Evolutionary conservation across 768 basidiomycete genomes (phyloP).

Genomic region (Auricularia auricula-judae): DNA sequence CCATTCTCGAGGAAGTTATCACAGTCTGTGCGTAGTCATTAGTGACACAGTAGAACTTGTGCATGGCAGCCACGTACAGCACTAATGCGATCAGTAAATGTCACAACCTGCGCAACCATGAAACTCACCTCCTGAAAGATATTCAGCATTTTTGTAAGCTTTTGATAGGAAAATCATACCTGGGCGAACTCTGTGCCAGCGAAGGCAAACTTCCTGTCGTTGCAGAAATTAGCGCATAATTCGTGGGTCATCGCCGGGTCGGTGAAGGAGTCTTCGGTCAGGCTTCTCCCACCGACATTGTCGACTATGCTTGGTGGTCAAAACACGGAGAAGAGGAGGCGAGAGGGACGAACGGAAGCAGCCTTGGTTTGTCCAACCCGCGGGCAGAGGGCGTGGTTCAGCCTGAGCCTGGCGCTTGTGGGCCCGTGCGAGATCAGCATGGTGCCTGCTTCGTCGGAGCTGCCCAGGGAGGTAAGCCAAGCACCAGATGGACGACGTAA

Average conservation of each 20-base stretch:
- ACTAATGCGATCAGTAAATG: constrained; percentile 22
- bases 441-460: not conserved
- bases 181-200: constrained; percentile 61
- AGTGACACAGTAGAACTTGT: not conserved
- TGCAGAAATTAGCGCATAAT: constrained; percentile 35
- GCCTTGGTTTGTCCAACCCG: constrained; percentile 14
- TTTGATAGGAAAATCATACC: constrained; percentile 9
- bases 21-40: constrained; percentile 38
- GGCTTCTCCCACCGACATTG: constrained; percentile 44
- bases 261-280: constrained; percentile 35
- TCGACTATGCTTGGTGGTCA: constrained; percentile 30
- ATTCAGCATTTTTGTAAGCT: not conserved
- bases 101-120: not conserved
- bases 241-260: constrained; percentile 54
- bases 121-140: not conserved
- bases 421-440: not conserved
- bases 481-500: not conserved
- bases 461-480: not conserved
- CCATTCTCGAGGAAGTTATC: constrained; percentile 41
- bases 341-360: constrained; percentile 11
- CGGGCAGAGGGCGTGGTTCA: constrained; percentile 8
- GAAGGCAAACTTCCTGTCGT: constrained; percentile 38
- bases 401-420: not conserved
- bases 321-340: not conserved
- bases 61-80: constrained; percentile 32